Evolutionary conservation across 352 stramenopile species (phyloP).

Genomic region (Blastocystis sp.): DNA sequence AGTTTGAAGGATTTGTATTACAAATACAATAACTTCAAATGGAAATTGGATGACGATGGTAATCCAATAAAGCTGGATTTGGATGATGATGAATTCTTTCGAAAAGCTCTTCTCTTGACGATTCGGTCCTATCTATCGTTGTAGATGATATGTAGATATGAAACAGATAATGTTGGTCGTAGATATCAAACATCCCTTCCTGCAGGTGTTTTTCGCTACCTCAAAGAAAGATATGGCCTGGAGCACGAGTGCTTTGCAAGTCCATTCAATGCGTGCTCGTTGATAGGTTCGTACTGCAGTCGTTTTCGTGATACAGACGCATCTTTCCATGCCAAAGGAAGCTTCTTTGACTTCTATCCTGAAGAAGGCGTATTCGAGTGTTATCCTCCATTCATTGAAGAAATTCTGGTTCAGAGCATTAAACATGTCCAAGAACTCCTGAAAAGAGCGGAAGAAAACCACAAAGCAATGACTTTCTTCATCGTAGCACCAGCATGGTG

Average conservation of each 20-base stretch:
- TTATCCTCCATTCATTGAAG: slow-evolving; percentile 17
- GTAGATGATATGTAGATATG: neutral
- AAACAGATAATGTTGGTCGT: neutral
- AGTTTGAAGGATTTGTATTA: neutral
- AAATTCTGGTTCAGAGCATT: slow-evolving; percentile 22
- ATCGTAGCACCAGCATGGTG: neutral
- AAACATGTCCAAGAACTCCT: neutral
- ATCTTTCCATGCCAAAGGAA: neutral
- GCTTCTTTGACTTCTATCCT: slow-evolving; percentile 7
- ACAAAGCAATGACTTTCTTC: neutral
- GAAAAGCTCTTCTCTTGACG: neutral
- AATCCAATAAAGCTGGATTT: neutral
- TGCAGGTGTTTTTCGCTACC: neutral
- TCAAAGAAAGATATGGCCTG: neutral
- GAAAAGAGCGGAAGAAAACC: neutral
- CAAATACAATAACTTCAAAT: neutral
- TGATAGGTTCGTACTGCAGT: neutral
- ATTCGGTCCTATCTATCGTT: neutral
- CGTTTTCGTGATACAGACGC: neutral
- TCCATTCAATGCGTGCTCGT: neutral
- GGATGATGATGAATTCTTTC: neutral
- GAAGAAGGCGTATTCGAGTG: slow-evolving; percentile 17
- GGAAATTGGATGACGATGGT: neutral
- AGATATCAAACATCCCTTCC: slow-evolving; percentile 8
- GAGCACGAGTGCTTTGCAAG: neutral